These are phyloP conservation scores for Fusarium hainanense DNA, from an alignment of 2,329 filamentous ascomycete genomes.

Conservation along the genomic window DNA sequence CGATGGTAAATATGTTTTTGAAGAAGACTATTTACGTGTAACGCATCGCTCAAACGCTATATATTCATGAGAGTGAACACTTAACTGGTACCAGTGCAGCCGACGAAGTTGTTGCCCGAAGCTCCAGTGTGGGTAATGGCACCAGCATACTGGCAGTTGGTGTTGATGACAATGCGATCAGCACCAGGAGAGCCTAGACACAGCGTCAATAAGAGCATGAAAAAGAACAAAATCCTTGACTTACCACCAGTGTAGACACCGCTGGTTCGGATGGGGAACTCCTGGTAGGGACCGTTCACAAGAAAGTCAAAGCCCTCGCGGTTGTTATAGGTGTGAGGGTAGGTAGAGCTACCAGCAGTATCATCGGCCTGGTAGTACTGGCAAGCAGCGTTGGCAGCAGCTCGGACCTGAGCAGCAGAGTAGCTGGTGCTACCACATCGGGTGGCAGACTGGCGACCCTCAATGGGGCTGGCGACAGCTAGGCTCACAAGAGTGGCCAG, in stretches of 20 bases:
- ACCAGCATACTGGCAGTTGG: constrained; percentile 68
- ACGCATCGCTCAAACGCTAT: background rate
- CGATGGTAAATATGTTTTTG: background rate
- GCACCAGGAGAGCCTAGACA: constrained; percentile 63
- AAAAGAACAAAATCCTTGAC: background rate
- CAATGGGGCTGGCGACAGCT: constrained; percentile 45
- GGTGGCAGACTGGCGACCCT: constrained; percentile 41
- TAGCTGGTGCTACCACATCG: constrained; percentile 49
- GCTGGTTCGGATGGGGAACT: constrained; percentile 52
- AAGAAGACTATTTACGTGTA: constrained; percentile 4
- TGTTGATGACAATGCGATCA: constrained; percentile 73
- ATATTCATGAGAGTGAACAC: rapidly evolving
- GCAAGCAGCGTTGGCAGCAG: constrained; percentile 47
- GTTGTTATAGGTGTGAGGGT: constrained; percentile 56
- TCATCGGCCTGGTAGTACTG: constrained; percentile 35
- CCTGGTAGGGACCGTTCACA: constrained; percentile 51
- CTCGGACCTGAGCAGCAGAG: constrained; percentile 42
- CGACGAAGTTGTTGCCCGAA: constrained; percentile 74
- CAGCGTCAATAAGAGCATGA: background rate
- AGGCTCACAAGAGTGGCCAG: constrained; percentile 46
- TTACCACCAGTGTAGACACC: constrained; percentile 53
- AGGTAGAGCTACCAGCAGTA: constrained; percentile 47
- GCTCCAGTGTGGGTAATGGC: constrained; percentile 78
- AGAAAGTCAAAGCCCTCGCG: constrained; percentile 52
- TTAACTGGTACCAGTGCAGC: constrained; percentile 56